These are phyloP conservation scores for Syncephalis plumigaleata DNA, from an alignment of 371 early-diverging fungal genomes.

Conservation along the genomic window DNA sequence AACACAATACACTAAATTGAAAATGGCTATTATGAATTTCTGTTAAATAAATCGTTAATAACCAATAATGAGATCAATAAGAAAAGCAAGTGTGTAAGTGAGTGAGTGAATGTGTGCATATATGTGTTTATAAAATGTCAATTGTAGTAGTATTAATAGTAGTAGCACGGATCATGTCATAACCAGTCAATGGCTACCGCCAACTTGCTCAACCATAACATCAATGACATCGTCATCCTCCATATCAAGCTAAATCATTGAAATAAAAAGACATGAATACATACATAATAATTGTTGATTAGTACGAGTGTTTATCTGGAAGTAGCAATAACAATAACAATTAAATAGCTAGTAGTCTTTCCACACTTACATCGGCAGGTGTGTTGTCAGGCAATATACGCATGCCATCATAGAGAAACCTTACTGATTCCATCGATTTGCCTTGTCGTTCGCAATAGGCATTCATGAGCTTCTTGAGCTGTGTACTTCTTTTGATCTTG, in stretches of 20 bases:
- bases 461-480: conserved; percentile 81
- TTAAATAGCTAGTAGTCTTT: too few species aligned
- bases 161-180: too few species aligned
- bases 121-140: not conserved
- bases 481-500: conserved; percentile 85
- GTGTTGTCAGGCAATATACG: conserved; percentile 61
- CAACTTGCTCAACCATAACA: conserved; percentile 83
- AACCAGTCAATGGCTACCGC: conserved; percentile 26
- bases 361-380: conserved; percentile 53
- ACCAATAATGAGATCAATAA: too few species aligned
- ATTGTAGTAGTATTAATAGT: not conserved
- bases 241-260: conserved; percentile 83
- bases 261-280: too few species aligned
- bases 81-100: too few species aligned
- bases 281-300: not conserved
- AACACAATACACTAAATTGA: too few species aligned
- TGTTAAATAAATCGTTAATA: too few species aligned
- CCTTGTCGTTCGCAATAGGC: conserved; percentile 72
- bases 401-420: conserved; percentile 79
- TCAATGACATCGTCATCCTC: conserved; percentile 90
- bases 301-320: not conserved
- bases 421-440: conserved; percentile 49
- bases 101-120: not conserved
- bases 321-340: not conserved
- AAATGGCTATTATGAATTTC: too few species aligned